A percentile compares a stretch with the other conserved stretches of the same genome.
These are phyloP conservation scores for Suillus decipiens DNA, from an alignment of 768 basidiomycete genomes.

Conservation along the genomic window DNA sequence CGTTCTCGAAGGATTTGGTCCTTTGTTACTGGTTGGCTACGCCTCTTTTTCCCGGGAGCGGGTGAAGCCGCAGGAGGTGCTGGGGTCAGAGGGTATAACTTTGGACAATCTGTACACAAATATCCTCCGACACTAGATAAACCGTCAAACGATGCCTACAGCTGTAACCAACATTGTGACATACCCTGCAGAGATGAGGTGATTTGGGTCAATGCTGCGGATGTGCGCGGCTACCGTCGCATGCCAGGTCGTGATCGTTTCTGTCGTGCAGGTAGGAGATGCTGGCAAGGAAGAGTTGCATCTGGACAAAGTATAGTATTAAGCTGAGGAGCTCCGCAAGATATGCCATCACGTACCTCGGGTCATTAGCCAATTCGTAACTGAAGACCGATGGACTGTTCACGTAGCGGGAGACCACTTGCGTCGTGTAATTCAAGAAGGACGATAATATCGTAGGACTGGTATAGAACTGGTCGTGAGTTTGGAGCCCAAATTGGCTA, in stretches of 20 bases:
- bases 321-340: neutral
- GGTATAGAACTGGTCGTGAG: constrained; percentile 63
- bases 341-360: constrained; percentile 41
- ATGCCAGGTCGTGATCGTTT: constrained; percentile 61
- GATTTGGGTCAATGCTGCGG: constrained; percentile 55
- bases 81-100: constrained; percentile 46
- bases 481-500: constrained; percentile 40
- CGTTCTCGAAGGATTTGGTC: constrained; percentile 49
- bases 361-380: constrained; percentile 70
- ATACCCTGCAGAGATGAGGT: constrained; percentile 65
- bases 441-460: constrained; percentile 47
- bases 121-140: constrained; percentile 50
- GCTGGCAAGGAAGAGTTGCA: constrained; percentile 57
- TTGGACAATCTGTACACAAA: constrained; percentile 56
- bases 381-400: constrained; percentile 52
- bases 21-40: constrained; percentile 43
- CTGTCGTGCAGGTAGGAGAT: constrained; percentile 45
- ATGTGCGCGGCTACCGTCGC: constrained; percentile 46
- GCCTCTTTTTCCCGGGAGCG: constrained; percentile 40
- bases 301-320: constrained; percentile 32
- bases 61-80: constrained; percentile 44
- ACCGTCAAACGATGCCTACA: constrained; percentile 20
- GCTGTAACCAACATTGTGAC: constrained; percentile 18
- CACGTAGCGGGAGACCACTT: constrained; percentile 56
- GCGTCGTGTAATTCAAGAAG: constrained; percentile 59